Conservation (phyloP, 2,329 filamentous ascomycete species). For the Aureobasidium uvarum region DNA sequence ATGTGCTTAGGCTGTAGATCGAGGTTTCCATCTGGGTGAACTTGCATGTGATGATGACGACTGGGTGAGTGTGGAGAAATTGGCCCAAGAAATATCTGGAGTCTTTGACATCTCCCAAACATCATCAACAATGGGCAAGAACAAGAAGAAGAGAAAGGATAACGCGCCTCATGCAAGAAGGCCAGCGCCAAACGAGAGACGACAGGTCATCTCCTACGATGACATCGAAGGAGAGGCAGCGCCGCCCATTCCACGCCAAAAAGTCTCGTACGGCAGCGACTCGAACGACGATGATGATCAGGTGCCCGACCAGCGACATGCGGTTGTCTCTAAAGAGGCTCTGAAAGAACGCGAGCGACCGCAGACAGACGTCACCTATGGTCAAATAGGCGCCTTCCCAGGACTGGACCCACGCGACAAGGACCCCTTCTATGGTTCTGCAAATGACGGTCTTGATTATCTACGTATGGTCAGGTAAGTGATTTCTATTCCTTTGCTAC, state of each 20-base stretch:
- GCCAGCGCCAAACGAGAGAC: slow-evolving; percentile 12
- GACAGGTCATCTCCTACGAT: slow-evolving; percentile 28
- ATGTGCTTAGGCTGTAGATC: too few relatives aligned
- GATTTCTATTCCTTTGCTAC: slow-evolving; percentile 22
- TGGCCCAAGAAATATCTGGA: not conserved
- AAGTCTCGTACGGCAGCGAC: slow-evolving; percentile 27
- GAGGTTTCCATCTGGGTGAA: not conserved
- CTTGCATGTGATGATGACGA: slow-evolving; percentile 18
- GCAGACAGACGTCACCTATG: slow-evolving; percentile 62
- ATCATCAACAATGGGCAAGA: slow-evolving; percentile 23
- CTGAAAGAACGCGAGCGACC: slow-evolving; percentile 36
- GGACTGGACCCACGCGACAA: slow-evolving; percentile 55
- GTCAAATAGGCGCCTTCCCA: slow-evolving; percentile 70
- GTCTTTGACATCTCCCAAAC: not conserved
- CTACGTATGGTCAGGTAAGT: slow-evolving; percentile 68
- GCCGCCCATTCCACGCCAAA: slow-evolving; percentile 26
- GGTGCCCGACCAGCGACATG: slow-evolving; percentile 12
- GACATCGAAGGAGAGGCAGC: slow-evolving; percentile 26
- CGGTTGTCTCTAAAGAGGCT: slow-evolving; percentile 13
- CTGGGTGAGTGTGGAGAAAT: slow-evolving; percentile 2
- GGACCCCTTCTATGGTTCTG: slow-evolving; percentile 66
- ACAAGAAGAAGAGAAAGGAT: slow-evolving; percentile 28
- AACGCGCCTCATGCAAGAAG: slow-evolving; percentile 48
- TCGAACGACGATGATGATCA: slow-evolving; percentile 13
- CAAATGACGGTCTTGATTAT: slow-evolving; percentile 67